A percentile compares a stretch with the other conserved stretches of the same genome.
Conservation (phyloP, 1,284 basidiomycete species). For the Crucibulum cyathiforme region DNA sequence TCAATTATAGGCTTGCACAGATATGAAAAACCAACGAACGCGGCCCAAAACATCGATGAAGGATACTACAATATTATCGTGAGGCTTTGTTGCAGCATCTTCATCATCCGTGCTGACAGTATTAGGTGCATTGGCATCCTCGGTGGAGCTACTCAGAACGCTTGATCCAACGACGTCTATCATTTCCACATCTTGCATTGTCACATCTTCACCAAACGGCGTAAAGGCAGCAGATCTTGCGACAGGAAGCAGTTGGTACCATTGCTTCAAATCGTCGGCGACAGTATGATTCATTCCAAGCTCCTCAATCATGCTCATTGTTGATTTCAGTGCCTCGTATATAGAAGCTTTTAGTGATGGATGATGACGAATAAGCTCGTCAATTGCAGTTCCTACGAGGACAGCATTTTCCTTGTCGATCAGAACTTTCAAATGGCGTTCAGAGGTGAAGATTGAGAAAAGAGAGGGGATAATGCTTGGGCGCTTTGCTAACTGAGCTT, state of each 20-base stretch:
- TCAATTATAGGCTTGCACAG: slow-evolving; percentile 11
- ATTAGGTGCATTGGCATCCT: too few species aligned
- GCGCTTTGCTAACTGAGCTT: slow-evolving; percentile 80
- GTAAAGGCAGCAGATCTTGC: slow-evolving; percentile 24
- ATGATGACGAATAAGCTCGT: slow-evolving; percentile 97
- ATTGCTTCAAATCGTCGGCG: slow-evolving; percentile 64
- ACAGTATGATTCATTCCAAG: slow-evolving; percentile 68
- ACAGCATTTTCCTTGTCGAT: slow-evolving; percentile 94
- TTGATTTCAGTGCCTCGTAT: slow-evolving; percentile 75
- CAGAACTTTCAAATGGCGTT: slow-evolving; percentile 85
- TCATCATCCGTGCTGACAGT: slow-evolving; percentile 24
- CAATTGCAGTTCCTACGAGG: slow-evolving; percentile 87
- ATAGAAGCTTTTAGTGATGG: slow-evolving; percentile 85
- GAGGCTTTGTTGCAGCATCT: slow-evolving; percentile 56
- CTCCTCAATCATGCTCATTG: slow-evolving; percentile 76
- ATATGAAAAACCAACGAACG: slow-evolving; percentile 45
- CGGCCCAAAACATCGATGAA: slow-evolving; percentile 80
- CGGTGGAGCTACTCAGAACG: too few species aligned
- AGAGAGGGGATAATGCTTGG: slow-evolving; percentile 85
- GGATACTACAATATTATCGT: slow-evolving; percentile 77
- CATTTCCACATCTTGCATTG: slow-evolving; percentile 58
- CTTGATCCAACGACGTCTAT: not conserved
- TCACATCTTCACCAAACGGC: slow-evolving; percentile 42
- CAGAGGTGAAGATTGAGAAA: slow-evolving; percentile 87
- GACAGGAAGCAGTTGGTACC: slow-evolving; percentile 63